These are phyloP conservation scores for Cyberlindnera mrakii DNA, from an alignment of 805 yeast species.

Conservation along the genomic window DNA sequence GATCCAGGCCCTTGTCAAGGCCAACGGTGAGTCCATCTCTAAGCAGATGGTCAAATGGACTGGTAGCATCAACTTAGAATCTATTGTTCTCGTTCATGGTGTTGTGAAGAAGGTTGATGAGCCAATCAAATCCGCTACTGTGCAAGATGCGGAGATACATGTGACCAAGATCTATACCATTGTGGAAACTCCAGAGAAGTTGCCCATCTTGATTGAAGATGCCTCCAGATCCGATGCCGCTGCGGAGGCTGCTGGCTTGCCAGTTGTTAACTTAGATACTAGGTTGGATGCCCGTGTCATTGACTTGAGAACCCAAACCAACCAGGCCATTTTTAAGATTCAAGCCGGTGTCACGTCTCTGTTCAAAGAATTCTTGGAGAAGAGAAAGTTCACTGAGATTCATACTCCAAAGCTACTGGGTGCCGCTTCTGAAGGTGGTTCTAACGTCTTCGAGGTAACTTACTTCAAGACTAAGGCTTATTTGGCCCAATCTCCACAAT, in stretches of 20 bases:
- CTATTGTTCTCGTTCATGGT: slow-evolving; percentile 90
- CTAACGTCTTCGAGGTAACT: slow-evolving; percentile 89
- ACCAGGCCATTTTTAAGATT: slow-evolving; percentile 94
- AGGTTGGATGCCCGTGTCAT: slow-evolving; percentile 92
- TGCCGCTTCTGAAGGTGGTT: slow-evolving; percentile 96
- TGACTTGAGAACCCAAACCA: slow-evolving; percentile 93
- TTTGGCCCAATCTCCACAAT: slow-evolving; percentile 97
- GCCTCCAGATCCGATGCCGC: slow-evolving; percentile 93
- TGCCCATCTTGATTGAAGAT: slow-evolving; percentile 94
- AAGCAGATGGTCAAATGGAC: slow-evolving; percentile 98
- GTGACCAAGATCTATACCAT: slow-evolving; percentile 69
- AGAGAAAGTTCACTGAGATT: slow-evolving; percentile 74
- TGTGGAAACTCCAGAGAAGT: slow-evolving; percentile 83
- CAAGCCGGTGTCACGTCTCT: slow-evolving; percentile 84
- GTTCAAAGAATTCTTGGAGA: slow-evolving; percentile 80
- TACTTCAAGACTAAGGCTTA: slow-evolving; percentile 92
- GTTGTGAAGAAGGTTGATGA: slow-evolving; percentile 77
- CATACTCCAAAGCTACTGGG: slow-evolving; percentile 96
- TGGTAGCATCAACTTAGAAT: slow-evolving; percentile 76
- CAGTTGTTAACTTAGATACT: slow-evolving; percentile 93
- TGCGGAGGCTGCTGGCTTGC: slow-evolving; percentile 86
- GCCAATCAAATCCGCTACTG: slow-evolving; percentile 82
- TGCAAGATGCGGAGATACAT: slow-evolving; percentile 83
- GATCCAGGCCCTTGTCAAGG: slow-evolving; percentile 81
- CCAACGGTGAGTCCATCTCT: slow-evolving; percentile 67